Conservation (phyloP, 2,329 filamentous ascomycete species). For the Dactylellina leptospora region DNA sequence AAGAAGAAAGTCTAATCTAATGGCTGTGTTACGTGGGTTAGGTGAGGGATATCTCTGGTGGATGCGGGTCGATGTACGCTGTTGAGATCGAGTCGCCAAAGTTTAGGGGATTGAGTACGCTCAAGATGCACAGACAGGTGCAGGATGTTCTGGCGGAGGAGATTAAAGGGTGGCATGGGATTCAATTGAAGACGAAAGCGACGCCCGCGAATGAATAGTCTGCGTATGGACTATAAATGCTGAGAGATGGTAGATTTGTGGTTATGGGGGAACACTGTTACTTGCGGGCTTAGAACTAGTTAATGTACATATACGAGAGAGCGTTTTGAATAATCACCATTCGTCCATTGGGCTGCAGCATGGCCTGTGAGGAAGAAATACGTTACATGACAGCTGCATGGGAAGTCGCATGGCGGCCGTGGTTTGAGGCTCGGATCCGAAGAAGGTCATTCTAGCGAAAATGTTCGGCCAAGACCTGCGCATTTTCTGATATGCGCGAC, state of each 20-base stretch:
- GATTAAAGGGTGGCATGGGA: slow-evolving; percentile 82
- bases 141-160: slow-evolving; percentile 77
- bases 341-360: too few relatives aligned
- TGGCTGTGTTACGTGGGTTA: slow-evolving; percentile 56
- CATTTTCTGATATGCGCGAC: slow-evolving; percentile 13
- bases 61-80: slow-evolving; percentile 87
- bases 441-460: not conserved
- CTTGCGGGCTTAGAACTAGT: too few relatives aligned
- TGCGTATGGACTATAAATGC: too few relatives aligned
- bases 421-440: not conserved
- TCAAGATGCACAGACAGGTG: slow-evolving; percentile 85
- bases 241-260: not conserved
- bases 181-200: slow-evolving; percentile 77
- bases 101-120: slow-evolving; percentile 75
- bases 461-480: slow-evolving; percentile 24
- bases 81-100: slow-evolving; percentile 77
- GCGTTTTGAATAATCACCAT: too few relatives aligned
- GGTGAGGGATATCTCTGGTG: slow-evolving; percentile 82
- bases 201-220: slow-evolving; percentile 56
- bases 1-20: too few relatives aligned
- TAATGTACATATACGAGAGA: too few relatives aligned
- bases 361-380: not conserved
- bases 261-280: too few relatives aligned
- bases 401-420: not conserved
- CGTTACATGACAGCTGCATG: not conserved